Evolutionary conservation across 2,329 filamentous ascomycete species (phyloP), one percentile per base, ranked within the genome.

Genomic region (Alternaria consortialis): DNA sequence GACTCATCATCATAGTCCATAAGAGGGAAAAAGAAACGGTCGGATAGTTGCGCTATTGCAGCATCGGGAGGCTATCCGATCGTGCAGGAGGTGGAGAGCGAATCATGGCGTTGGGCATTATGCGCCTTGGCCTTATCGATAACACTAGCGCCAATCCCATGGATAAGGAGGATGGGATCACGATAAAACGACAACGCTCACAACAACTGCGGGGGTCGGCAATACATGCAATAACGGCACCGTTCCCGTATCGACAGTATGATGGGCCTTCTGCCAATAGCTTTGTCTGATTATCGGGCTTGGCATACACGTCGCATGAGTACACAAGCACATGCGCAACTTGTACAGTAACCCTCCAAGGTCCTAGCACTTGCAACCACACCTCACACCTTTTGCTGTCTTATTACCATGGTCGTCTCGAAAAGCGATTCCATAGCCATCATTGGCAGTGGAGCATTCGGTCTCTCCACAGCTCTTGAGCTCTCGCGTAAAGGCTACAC

Each of bases 371-470:
- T 25, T 25, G 29, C 44, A 48, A 4, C 31, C 44, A 20, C 20
- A 40, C 9, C n/a, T 52, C 13, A 1, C 36, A 4, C 40, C 36
- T 40, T 31, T 31, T 32, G 5, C 4, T 15, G 13, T 7, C 17
- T 17, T 12, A 37, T 23, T 15, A 46, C 31, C 48, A 74, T 74
- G 72, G 34, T 31, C 3, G 39, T 67, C 27, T 67, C 67, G 12
- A 74, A 69, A 52, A 60, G 57, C 48, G 66, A 69, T 7, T 64
- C 68, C 17, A 72, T 77, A 54, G 63, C 66, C 51, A 70, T 77
- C 11, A 56, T 76, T n/a, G 72, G 72, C 17, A 70, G 64, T 23
- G 74, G 75, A 52, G 72, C 74, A 4, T 76, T 74, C 15, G 74
- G 75, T 4, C 61, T 76, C 15, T 75, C 73, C 11, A 74, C 73